These are phyloP conservation scores for Aspergillus texensis DNA, from an alignment of 2,329 filamentous ascomycete genomes.

Conservation along the genomic window DNA sequence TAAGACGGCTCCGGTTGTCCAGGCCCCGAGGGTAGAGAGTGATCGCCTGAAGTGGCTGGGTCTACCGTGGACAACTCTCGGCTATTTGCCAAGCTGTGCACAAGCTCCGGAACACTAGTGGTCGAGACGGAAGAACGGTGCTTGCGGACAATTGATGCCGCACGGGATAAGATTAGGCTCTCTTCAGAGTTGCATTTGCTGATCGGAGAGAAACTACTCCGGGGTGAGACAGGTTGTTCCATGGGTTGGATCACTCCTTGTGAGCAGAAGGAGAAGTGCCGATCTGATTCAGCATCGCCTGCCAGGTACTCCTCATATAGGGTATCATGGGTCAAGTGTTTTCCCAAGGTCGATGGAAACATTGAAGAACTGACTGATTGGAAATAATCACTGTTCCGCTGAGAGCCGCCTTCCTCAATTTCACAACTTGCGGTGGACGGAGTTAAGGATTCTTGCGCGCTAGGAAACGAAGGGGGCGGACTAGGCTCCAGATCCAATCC, in stretches of 20 bases:
- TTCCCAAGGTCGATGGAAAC: slow-evolving; percentile 33
- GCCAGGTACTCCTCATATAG: slow-evolving; percentile 46
- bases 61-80: slow-evolving; percentile 39
- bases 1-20: slow-evolving; percentile 28
- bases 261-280: slow-evolving; percentile 50
- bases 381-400: slow-evolving; percentile 32
- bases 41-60: slow-evolving; percentile 25
- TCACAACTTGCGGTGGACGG: slow-evolving; percentile 34
- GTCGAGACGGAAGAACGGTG: slow-evolving; percentile 52
- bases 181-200: slow-evolving; percentile 62
- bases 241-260: slow-evolving; percentile 46
- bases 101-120: slow-evolving; percentile 48
- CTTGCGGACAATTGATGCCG: slow-evolving; percentile 50
- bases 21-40: slow-evolving; percentile 11
- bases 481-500: slow-evolving; percentile 38
- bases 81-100: slow-evolving; percentile 45
- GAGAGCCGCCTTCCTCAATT: slow-evolving; percentile 27
- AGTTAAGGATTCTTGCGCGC: slow-evolving; percentile 32
- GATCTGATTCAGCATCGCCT: slow-evolving; percentile 50
- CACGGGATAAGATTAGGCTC: slow-evolving; percentile 56
- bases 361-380: slow-evolving; percentile 35
- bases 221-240: slow-evolving; percentile 41
- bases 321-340: slow-evolving; percentile 36
- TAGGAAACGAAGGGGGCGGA: slow-evolving; percentile 33
- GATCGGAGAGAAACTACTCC: slow-evolving; percentile 54